Base-by-base conservation (phyloP, 148 eudicot species). In the Camellia japonica region DNA sequence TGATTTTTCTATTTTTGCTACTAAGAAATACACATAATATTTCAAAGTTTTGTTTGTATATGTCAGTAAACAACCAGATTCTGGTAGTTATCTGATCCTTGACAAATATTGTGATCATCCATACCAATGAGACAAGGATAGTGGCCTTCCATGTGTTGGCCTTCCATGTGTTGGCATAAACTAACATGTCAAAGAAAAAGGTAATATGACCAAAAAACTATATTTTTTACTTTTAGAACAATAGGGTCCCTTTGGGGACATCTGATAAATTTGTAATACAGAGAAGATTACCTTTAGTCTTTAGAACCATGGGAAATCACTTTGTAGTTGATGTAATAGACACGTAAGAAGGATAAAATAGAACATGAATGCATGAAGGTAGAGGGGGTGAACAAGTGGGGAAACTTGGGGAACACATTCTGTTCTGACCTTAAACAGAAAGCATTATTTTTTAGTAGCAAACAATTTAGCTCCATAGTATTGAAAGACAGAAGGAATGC, bases 311-410 rank as follows among this genome's bases (percentile, higher is more conserved):
- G 7, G 19, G 15, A 18, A 54, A 74, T 30, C 41, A 38, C 65
- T 64, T 65, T 47, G 60, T 64, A 30, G 55, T 77, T 64, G 41
- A 46, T 47, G 62, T 76, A 62, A 47, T 42, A 76, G 42, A 46
- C 43, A 18, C 3, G 13, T 58, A 47, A 60, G 54, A 46, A 43
- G 38, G 51, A 42, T 4, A 75, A n/a, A 61, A 42, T 4, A 75
- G 12, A 61, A 43, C 14, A 6, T 20, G 23, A 19, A 51, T 71
- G 9, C 12, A 49, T 71, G 54, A 51, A 8, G 41, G 59, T 71
- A 3, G 43, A 73, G 42, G 38, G 64, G 46, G 46, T 3, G 13
- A 38, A 23, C 20, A 14, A 55, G 42, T 54, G 63, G 58, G 62
- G 38, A 30, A 56, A 42, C 42, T 56, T 12, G 59, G 43, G n/a